These are phyloP conservation scores for Aureobasidium sp. DNA, from an alignment of 2,329 filamentous ascomycete species.

Conservation along the genomic window DNA sequence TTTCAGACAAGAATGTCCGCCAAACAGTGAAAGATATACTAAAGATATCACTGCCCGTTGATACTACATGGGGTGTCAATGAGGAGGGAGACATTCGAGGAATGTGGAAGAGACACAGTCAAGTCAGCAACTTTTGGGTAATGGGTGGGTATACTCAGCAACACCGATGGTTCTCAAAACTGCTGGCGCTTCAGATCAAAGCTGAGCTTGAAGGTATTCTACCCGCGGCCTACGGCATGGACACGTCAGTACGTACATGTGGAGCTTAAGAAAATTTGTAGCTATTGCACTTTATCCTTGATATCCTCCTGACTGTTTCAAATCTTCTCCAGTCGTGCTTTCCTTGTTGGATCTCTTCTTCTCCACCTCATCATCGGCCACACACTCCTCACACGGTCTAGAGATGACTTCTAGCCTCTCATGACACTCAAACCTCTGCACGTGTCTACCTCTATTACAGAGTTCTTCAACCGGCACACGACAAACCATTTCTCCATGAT, in stretches of 20 bases:
- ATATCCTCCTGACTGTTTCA: too few relatives aligned
- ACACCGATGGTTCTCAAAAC: neutral
- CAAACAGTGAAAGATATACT: neutral
- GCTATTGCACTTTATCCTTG: too few relatives aligned
- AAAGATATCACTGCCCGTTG: neutral
- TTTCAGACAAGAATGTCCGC: neutral
- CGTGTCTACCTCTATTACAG: neutral
- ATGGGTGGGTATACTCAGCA: conserved; percentile 7
- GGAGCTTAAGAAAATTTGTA: too few relatives aligned
- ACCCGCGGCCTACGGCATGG: too few relatives aligned
- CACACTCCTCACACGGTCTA: neutral
- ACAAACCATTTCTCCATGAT: conserved; percentile 52
- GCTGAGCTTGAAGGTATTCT: neutral
- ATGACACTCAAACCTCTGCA: neutral
- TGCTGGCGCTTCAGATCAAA: neutral
- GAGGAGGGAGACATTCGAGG: neutral
- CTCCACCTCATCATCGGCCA: neutral
- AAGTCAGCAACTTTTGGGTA: neutral
- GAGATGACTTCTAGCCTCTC: neutral
- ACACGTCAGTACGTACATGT: too few relatives aligned
- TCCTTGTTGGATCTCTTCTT: neutral
- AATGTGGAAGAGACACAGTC: neutral
- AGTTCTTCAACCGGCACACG: conserved; percentile 21
- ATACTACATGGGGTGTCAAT: neutral
- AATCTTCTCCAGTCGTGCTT: neutral